phyloP scores from a whole-genome alignment of 2,329 filamentous ascomycete species.

The Claviceps purpurea region DNA sequence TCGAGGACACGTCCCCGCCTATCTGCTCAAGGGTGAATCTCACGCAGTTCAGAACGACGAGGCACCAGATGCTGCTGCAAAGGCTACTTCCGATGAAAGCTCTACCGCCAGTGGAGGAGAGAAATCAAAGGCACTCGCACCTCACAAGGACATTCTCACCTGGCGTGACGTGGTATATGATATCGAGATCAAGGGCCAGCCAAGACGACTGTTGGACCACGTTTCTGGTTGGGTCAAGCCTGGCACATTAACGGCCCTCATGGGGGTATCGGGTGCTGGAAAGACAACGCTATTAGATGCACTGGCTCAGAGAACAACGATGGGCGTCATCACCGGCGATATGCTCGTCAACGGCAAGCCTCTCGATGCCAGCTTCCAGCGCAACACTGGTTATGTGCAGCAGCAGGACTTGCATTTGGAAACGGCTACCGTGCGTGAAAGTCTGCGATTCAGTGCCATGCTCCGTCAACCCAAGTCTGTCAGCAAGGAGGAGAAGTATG shows the following conservation, averaged over 20 bases:
- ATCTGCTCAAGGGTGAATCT: conserved; percentile 21
- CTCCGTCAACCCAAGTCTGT: conserved; percentile 42
- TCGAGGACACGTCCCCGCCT: conserved; percentile 34
- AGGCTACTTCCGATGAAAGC: conserved; percentile 12
- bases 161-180: conserved; percentile 66
- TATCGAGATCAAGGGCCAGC: conserved; percentile 58
- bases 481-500: conserved; percentile 42
- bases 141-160: conserved; percentile 52
- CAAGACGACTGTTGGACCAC: conserved; percentile 60
- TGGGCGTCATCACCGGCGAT: conserved; percentile 51
- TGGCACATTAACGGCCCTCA: conserved; percentile 70
- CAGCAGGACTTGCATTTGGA: conserved; percentile 49
- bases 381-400: conserved; percentile 54
- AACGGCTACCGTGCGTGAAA: conserved; percentile 42
- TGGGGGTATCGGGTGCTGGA: conserved; percentile 42
- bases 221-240: conserved; percentile 85
- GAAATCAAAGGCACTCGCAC: conserved; percentile 18
- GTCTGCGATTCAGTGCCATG: conserved; percentile 41
- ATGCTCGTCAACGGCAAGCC: conserved; percentile 51
- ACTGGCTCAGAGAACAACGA: conserved; percentile 35
- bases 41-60: conserved; percentile 18
- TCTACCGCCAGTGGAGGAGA: conserved; percentile 5
- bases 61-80: conserved; percentile 12
- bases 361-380: conserved; percentile 44
- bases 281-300: conserved; percentile 31